Conservation (phyloP, 768 basidiomycete species). For the Multifurca ochricompacta region DNA sequence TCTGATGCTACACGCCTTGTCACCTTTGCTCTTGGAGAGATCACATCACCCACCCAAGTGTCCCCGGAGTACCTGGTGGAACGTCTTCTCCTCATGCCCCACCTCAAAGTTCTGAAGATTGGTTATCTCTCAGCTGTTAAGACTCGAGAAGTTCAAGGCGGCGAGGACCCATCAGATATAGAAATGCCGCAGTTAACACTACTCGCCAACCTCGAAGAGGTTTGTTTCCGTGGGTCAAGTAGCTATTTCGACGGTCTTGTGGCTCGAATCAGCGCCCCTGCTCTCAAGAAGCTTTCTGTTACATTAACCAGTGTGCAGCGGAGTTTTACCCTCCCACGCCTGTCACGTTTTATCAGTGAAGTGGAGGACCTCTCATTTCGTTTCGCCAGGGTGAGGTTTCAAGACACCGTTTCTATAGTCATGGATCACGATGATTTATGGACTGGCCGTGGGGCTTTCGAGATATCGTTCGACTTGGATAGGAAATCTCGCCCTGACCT, state of each 20-base stretch:
- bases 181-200: background rate
- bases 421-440: background rate
- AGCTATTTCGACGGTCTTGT: background rate
- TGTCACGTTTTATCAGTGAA: background rate
- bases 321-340: background rate
- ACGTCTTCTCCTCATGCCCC: background rate
- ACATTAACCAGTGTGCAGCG: background rate
- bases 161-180: too few species aligned
- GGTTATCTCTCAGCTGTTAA: background rate
- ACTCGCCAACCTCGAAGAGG: background rate
- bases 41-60: background rate
- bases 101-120: background rate
- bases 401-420: background rate
- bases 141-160: too few species aligned
- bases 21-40: background rate
- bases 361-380: background rate
- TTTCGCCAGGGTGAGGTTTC: background rate
- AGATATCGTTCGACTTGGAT: too few species aligned
- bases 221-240: background rate
- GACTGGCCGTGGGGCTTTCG: background rate
- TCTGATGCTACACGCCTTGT: background rate
- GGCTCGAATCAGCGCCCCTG: background rate
- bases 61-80: background rate
- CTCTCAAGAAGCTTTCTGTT: background rate
- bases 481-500: too few species aligned